These are phyloP conservation scores for Aspergillus fischeri DNA, from an alignment of 2,329 filamentous ascomycete genomes.

Conservation along the genomic window DNA sequence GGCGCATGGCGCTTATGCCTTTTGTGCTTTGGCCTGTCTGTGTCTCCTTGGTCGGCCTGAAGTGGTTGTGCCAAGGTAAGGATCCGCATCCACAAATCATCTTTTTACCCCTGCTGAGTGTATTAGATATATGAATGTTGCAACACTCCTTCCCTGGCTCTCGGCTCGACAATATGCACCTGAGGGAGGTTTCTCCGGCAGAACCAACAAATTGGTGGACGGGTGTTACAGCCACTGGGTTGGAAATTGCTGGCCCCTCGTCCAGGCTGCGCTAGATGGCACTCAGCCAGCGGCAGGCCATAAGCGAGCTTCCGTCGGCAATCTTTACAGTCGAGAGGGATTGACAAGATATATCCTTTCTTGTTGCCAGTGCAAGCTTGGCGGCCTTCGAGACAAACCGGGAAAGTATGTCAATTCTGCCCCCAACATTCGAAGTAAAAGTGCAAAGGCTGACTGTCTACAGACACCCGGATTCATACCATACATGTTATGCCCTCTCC, in stretches of 20 bases:
- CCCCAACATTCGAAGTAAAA: background rate
- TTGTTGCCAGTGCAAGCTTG: slow-evolving; percentile 75
- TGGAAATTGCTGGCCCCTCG: slow-evolving; percentile 86
- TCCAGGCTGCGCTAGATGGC: slow-evolving; percentile 71
- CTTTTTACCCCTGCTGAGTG: slow-evolving; percentile 10
- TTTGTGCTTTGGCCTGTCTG: slow-evolving; percentile 86
- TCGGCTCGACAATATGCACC: slow-evolving; percentile 84
- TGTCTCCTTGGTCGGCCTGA: slow-evolving; percentile 78
- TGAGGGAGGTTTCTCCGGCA: slow-evolving; percentile 87
- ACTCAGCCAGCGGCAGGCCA: slow-evolving; percentile 31
- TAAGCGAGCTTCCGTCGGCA: slow-evolving; percentile 23
- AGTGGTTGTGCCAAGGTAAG: slow-evolving; percentile 67
- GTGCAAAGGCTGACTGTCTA: slow-evolving; percentile 17
- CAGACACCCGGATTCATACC: slow-evolving; percentile 79
- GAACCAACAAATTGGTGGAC: slow-evolving; percentile 96
- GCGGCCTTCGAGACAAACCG: slow-evolving; percentile 90
- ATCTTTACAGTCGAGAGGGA: slow-evolving; percentile 74
- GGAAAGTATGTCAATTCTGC: slow-evolving; percentile 61
- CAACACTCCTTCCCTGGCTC: slow-evolving; percentile 77
- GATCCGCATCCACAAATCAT: slow-evolving; percentile 13
- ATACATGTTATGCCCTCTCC: slow-evolving; percentile 86
- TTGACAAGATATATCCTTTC: slow-evolving; percentile 83
- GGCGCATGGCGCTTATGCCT: slow-evolving; percentile 94
- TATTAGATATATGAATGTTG: slow-evolving; percentile 69
- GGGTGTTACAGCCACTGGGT: slow-evolving; percentile 99